phyloP scores from a whole-genome alignment of 2,329 filamentous ascomycete genomes.

The Cercospora brassicicola region DNA sequence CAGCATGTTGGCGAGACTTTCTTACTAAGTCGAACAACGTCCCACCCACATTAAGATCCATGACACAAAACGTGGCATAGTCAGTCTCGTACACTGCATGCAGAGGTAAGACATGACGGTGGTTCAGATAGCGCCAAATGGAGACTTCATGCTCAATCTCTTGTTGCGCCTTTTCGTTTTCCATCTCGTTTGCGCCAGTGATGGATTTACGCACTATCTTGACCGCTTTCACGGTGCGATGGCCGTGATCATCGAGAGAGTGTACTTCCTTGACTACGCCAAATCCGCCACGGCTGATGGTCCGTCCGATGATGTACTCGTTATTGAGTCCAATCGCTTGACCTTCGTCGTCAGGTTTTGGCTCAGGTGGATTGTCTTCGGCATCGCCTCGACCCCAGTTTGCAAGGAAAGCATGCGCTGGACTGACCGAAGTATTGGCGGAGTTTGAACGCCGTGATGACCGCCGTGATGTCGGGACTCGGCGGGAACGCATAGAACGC shows the following conservation, averaged over 20 bases:
- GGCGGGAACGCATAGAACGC: constrained; percentile 31
- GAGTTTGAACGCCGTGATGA: constrained; percentile 35
- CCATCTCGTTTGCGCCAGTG: constrained; percentile 55
- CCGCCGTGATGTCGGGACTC: constrained; percentile 25
- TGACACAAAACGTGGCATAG: constrained; percentile 69
- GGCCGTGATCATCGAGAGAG: constrained; percentile 55
- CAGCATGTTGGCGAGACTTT: constrained; percentile 47
- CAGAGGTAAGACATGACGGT: constrained; percentile 62
- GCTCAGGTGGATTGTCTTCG: constrained; percentile 33
- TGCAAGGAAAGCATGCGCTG: constrained; percentile 37
- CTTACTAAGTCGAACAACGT: constrained; percentile 65
- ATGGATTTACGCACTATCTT: constrained; percentile 67
- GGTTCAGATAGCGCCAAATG: constrained; percentile 65
- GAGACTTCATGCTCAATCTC: constrained; percentile 69
- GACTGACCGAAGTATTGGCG: constrained; percentile 34
- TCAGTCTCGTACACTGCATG: constrained; percentile 66
- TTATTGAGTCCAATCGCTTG: constrained; percentile 61
- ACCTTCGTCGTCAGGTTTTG: constrained; percentile 65
- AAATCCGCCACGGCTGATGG: constrained; percentile 66
- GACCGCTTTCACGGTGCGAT: constrained; percentile 60
- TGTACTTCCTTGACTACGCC: constrained; percentile 67
- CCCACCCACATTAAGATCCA: constrained; percentile 62
- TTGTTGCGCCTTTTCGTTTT: constrained; percentile 65
- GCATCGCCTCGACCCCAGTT: constrained; percentile 31
- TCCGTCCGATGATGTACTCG: constrained; percentile 66